phyloP scores from a whole-genome alignment of 345 rosid species.

The Psidium friedrichsthalianum region DNA sequence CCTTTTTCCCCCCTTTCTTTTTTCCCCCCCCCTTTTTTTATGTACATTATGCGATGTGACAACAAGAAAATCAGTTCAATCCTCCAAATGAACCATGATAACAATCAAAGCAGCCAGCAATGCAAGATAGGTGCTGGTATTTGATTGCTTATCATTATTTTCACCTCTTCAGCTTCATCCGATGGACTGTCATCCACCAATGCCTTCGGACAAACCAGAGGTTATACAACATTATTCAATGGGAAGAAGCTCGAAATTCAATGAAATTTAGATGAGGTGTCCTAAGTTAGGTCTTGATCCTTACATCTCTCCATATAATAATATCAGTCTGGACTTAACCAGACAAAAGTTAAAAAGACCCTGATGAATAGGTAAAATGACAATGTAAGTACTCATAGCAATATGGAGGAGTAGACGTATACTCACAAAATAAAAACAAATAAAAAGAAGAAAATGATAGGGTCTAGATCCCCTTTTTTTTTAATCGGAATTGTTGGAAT shows the following conservation, averaged over 20 bases:
- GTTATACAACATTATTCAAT: not conserved
- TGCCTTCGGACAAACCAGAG: not conserved
- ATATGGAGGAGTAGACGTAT: not conserved
- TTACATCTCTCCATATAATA: not conserved
- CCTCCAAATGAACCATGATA: not conserved
- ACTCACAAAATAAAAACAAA: not conserved
- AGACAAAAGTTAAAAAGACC: not conserved
- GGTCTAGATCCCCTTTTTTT: too few relatives aligned
- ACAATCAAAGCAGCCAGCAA: not conserved
- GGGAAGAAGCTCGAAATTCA: not conserved
- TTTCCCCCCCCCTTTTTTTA: too few relatives aligned
- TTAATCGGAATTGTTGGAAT: too few relatives aligned
- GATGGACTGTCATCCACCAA: not conserved
- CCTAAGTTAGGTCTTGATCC: not conserved
- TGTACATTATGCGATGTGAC: not conserved
- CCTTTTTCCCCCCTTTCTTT: too few relatives aligned
- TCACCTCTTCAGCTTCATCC: not conserved
- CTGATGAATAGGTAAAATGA: not conserved
- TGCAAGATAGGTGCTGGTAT: not conserved
- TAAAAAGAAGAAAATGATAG: not conserved
- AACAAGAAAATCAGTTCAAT: not conserved
- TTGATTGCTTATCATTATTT: not conserved
- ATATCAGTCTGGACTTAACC: not conserved
- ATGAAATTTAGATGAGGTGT: not conserved
- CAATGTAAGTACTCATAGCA: not conserved